A percentile compares a stretch with the other conserved stretches of the same genome.
Evolutionary conservation across 2,329 filamentous ascomycete genomes (phyloP).

Genomic region (Trichophyton verrucosum): DNA sequence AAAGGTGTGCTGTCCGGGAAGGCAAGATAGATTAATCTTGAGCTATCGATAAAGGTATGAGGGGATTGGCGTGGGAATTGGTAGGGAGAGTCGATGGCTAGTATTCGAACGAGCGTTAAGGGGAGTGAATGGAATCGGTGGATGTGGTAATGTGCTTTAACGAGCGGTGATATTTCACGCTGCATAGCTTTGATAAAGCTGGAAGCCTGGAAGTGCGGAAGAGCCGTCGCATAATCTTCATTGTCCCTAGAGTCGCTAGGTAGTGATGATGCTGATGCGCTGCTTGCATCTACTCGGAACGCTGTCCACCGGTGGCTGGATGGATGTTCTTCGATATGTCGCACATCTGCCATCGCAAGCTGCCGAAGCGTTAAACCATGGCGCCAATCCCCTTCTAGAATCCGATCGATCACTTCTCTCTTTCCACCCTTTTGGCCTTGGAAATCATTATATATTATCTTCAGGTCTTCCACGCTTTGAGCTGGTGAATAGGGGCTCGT

Average conservation of each 20-base stretch:
- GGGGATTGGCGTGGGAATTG: constrained; percentile 38
- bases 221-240: constrained; percentile 26
- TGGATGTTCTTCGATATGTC: constrained; percentile 42
- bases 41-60: constrained; percentile 43
- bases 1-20: constrained; percentile 71
- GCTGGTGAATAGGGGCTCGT: constrained; percentile 59
- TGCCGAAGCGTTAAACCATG: constrained; percentile 44
- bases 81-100: constrained; percentile 70
- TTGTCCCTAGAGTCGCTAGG: constrained; percentile 17
- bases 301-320: constrained; percentile 42
- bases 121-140: constrained; percentile 54
- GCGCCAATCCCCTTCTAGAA: constrained; percentile 46
- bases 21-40: constrained; percentile 63
- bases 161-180: constrained; percentile 58
- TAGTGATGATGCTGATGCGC: background rate
- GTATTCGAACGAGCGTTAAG: constrained; percentile 62
- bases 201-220: constrained; percentile 65
- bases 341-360: constrained; percentile 43
- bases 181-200: constrained; percentile 69
- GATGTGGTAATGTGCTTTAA: constrained; percentile 75
- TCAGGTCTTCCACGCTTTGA: constrained; percentile 52
- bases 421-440: constrained; percentile 42
- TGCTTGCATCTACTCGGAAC: constrained; percentile 30
- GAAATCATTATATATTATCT: constrained; percentile 50
- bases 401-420: constrained; percentile 43